phyloP scores from a whole-genome alignment of 2,329 filamentous ascomycete genomes.

The Beauveria sp. region DNA sequence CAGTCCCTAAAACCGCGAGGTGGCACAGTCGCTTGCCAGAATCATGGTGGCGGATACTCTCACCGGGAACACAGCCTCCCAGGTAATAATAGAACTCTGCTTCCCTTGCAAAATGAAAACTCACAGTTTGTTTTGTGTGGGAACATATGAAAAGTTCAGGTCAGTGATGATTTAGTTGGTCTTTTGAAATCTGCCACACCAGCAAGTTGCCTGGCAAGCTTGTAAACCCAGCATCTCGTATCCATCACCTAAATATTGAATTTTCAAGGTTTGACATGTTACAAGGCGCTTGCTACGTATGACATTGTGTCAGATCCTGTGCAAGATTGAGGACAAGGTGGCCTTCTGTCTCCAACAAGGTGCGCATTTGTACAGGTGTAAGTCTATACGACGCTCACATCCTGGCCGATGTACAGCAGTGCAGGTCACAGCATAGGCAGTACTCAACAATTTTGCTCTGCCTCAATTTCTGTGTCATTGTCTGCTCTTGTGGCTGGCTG shows the following conservation, averaged over 20 bases:
- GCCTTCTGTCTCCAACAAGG: background rate
- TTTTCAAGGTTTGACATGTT: background rate
- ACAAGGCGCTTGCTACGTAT: background rate
- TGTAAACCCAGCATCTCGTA: background rate
- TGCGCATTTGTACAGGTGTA: background rate
- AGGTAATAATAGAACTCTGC: too few species aligned
- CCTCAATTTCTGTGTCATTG: background rate
- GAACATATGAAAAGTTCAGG: background rate
- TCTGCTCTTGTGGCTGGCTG: background rate
- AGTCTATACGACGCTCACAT: background rate
- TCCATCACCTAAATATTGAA: background rate
- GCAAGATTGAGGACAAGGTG: background rate
- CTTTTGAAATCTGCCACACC: background rate
- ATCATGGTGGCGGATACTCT: background rate
- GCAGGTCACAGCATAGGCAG: background rate
- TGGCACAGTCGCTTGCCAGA: background rate
- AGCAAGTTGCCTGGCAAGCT: background rate
- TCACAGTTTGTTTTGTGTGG: background rate
- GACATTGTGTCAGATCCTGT: background rate
- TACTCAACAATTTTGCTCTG: background rate
- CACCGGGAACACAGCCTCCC: too few species aligned
- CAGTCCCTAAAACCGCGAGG: background rate
- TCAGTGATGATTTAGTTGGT: background rate
- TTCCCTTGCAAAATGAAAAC: background rate
- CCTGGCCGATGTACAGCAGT: background rate